phyloP scores from a whole-genome alignment of 192 early-diverging fungal species.

The Backusella tarrabulga region DNA sequence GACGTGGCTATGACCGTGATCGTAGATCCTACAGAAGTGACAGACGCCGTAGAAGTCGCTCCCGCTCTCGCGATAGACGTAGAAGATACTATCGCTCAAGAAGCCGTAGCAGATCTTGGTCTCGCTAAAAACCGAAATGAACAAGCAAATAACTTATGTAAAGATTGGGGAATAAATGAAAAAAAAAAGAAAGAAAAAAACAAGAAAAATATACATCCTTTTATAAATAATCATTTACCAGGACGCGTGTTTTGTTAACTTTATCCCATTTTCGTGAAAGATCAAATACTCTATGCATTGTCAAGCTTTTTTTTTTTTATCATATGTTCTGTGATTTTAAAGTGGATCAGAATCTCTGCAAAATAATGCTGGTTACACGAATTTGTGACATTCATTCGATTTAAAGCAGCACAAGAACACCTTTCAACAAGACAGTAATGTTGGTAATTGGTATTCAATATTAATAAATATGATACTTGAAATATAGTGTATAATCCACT shows the following conservation, averaged over 20 bases:
- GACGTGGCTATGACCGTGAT: slow-evolving; percentile 34
- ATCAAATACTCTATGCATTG: background rate
- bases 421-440: background rate
- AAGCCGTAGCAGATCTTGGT: slow-evolving; percentile 37
- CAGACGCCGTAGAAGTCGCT: slow-evolving; percentile 34
- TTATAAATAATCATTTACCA: background rate
- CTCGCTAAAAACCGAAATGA: slow-evolving; percentile 16
- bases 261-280: background rate
- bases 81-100: slow-evolving; percentile 33
- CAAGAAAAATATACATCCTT: background rate
- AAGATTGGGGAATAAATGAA: background rate
- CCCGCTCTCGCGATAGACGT: slow-evolving; percentile 33
- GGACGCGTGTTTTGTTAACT: background rate
- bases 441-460: background rate
- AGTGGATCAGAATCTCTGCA: background rate
- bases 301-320: no score
- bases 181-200: background rate
- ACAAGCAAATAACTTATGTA: slow-evolving; percentile 2
- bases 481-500: background rate
- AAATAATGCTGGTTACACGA: background rate
- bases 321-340: no score
- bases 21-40: slow-evolving; percentile 28
- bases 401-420: background rate
- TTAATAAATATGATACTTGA: no score
- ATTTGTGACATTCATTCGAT: background rate